Base-by-base conservation (phyloP, 768 basidiomycete genomes). In the Pulveroboletus sp. region DNA sequence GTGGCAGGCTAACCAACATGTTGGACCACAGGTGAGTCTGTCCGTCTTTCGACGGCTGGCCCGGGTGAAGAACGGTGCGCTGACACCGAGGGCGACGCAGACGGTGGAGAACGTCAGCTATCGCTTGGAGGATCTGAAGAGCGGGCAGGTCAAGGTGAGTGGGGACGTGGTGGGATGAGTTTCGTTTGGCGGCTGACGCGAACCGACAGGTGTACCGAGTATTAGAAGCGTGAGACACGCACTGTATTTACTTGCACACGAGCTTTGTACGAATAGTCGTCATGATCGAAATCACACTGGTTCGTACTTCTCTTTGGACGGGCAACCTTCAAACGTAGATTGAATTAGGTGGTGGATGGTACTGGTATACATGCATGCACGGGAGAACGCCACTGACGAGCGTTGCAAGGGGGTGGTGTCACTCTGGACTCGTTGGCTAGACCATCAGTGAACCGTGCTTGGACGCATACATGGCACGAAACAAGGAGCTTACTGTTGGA, bases 51-150 rank as follows among this genome's bases (percentile, higher is more conserved):
- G 56, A 51, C 35, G 43, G 62, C 61, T 67, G 55, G 55, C 57
- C 53, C 64, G 67, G 53, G 6, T 48, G 54, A 57, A 59, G 62
- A 63, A 60, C 65, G 59, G 63, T 63, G 61, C 34, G 64, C 65
- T 67, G 55, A 67, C 62, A 60, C 64, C 67, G 63, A 69, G 64
- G 65, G 63, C 56, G 54, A 60, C 57, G 37, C 61, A 78, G 76
- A 80, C 73, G 54, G 84, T 92, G 26, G 90, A 92, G 61, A 76
- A 74, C 43, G 84, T 80, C n/a, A 93, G 86, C 60, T 95, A 93
- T 71, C 79, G 89, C 47, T 69, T 93, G 65, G 91, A 94, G 35
- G 93, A 94, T 73, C 63, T 94, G 59, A 93, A 93, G 73, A 88
- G 82, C 60, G 93, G 93, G 11, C 70, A 73, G 22, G 78, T 92